Percentiles rank a stretch among this genome's conserved stretches.
These are phyloP conservation scores for Lyophyllum shimeji DNA, from an alignment of 768 basidiomycete genomes.

Conservation along the genomic window DNA sequence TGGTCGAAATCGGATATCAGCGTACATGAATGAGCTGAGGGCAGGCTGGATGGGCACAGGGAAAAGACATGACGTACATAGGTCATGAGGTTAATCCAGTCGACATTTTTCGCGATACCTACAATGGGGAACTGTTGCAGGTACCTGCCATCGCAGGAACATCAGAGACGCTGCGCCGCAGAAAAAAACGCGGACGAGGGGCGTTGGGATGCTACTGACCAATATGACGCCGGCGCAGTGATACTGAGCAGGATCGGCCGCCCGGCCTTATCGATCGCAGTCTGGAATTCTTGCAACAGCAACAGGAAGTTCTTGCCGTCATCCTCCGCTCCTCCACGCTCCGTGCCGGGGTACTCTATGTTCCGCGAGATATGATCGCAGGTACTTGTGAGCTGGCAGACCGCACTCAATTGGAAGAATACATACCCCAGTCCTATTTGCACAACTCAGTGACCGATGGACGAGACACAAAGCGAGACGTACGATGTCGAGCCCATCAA, in stretches of 20 bases:
- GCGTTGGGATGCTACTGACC: no score
- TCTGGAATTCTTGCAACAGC: not conserved
- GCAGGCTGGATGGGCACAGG: no score
- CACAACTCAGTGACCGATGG: not conserved
- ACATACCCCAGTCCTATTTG: not conserved
- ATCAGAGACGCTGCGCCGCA: no score
- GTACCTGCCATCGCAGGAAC: no score
- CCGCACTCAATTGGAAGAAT: no score
- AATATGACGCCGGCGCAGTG: not conserved
- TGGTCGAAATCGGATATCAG: no score
- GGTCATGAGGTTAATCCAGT: constrained; percentile 22
- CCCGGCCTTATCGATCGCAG: not conserved
- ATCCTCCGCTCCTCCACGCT: not conserved
- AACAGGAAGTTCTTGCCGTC: not conserved
- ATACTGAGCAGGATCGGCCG: not conserved
- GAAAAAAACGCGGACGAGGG: no score
- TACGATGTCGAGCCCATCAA: not conserved
- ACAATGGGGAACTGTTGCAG: constrained; percentile 12
- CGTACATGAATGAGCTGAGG: no score
- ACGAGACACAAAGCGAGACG: not conserved
- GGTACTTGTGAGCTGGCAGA: no score
- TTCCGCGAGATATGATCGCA: no score
- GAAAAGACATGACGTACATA: not conserved
- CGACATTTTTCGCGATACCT: constrained; percentile 8
- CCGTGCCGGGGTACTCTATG: not conserved